A percentile compares a stretch with the other conserved stretches of the same genome.
Evolutionary conservation across 106 monocot genomes (phyloP).

Genomic region (Cymbidium sinense): DNA sequence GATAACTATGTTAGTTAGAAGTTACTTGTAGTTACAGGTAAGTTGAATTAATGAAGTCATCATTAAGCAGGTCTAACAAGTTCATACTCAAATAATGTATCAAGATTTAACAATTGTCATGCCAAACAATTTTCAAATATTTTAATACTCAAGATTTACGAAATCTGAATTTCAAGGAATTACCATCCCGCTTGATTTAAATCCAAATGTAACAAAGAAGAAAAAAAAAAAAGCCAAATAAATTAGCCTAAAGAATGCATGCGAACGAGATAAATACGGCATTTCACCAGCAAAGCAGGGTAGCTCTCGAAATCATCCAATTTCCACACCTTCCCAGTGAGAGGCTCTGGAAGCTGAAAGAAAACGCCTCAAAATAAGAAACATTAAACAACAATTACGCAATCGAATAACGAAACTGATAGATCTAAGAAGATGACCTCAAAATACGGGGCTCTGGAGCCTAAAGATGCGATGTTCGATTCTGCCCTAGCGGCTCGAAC

Average conservation of each 20-base stretch:
- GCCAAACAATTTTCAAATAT: too few relatives aligned
- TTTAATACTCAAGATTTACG: too few relatives aligned
- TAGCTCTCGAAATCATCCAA: slow-evolving; percentile 83
- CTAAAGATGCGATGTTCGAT: slow-evolving; percentile 46
- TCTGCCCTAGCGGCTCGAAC: slow-evolving; percentile 64
- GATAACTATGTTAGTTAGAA: too few relatives aligned
- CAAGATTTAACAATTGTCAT: too few relatives aligned
- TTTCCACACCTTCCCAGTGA: slow-evolving; percentile 75
- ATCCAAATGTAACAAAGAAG: not conserved
- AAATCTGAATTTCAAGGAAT: too few relatives aligned
- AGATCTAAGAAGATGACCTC: slow-evolving; percentile 34
- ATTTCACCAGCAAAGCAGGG: slow-evolving; percentile 72
- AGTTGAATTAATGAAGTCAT: too few relatives aligned
- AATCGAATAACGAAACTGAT: not conserved
- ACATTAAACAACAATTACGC: too few relatives aligned
- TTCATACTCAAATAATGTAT: too few relatives aligned
- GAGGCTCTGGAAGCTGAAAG: slow-evolving; percentile 77
- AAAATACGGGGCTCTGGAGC: slow-evolving; percentile 76
- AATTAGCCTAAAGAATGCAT: not conserved
- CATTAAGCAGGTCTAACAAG: too few relatives aligned
- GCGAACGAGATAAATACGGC: not conserved
- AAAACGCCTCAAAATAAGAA: not conserved
- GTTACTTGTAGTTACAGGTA: too few relatives aligned
- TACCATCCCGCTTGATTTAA: too few relatives aligned
- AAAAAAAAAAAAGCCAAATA: not conserved